These are phyloP conservation scores for Podila clonocystis DNA, from an alignment of 192 early-diverging fungal genomes.

Conservation along the genomic window DNA sequence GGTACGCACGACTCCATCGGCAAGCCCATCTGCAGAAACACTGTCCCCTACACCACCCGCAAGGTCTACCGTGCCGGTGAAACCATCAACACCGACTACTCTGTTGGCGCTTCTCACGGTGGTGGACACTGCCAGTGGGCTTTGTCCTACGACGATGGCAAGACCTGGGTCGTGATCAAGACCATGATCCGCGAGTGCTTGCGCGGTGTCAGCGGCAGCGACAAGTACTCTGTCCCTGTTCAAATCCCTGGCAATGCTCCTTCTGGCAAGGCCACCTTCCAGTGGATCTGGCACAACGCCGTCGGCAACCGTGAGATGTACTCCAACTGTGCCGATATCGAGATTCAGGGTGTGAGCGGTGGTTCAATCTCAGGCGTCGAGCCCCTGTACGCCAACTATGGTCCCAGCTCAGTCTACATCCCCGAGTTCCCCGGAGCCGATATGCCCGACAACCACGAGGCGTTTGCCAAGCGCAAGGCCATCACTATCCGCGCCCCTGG, in stretches of 20 bases:
- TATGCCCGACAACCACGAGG: slow-evolving; percentile 16
- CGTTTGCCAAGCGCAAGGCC: slow-evolving; percentile 23
- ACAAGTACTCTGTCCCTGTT: slow-evolving; percentile 52
- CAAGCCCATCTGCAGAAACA: slow-evolving; percentile 61
- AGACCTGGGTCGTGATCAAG: slow-evolving; percentile 71
- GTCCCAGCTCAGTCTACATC: slow-evolving; percentile 40
- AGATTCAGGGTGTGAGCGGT: slow-evolving; percentile 55
- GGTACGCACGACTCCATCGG: slow-evolving; percentile 20
- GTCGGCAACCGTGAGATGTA: slow-evolving; percentile 71
- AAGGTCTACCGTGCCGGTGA: slow-evolving; percentile 59
- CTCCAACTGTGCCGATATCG: slow-evolving; percentile 75
- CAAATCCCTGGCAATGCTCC: slow-evolving; percentile 66
- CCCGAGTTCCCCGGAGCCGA: slow-evolving; percentile 53
- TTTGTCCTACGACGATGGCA: slow-evolving; percentile 70
- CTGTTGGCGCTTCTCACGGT: slow-evolving; percentile 61
- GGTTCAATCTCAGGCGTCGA: slow-evolving; percentile 52
- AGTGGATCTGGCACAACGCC: slow-evolving; percentile 75
- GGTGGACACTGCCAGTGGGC: slow-evolving; percentile 81
- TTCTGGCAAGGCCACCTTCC: slow-evolving; percentile 62
- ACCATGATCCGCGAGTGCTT: slow-evolving; percentile 62
- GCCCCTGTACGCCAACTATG: slow-evolving; percentile 54
- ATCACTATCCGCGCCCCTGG: slow-evolving; percentile 11
- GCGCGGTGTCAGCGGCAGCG: slow-evolving; percentile 30
- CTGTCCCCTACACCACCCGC: slow-evolving; percentile 53
- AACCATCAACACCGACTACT: slow-evolving; percentile 61